These are phyloP conservation scores for Ascoidea asiatica DNA, from an alignment of 805 yeast genomes.

Conservation along the genomic window DNA sequence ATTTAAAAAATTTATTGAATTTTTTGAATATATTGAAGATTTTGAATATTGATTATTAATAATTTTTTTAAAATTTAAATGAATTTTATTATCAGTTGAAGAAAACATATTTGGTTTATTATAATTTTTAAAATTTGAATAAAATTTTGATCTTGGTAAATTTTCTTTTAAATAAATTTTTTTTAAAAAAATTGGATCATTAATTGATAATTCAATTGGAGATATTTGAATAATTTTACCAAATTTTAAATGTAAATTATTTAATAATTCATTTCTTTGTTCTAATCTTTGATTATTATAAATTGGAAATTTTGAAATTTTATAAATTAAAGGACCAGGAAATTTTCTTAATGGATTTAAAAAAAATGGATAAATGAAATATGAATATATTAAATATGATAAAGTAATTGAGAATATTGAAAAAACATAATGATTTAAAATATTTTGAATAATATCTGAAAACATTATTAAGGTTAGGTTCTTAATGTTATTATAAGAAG, in stretches of 20 bases:
- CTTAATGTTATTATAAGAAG: too few species aligned
- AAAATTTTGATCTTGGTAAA: conserved; percentile 42
- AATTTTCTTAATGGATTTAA: conserved; percentile 34
- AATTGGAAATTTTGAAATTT: conserved; percentile 28
- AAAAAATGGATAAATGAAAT: conserved; percentile 30
- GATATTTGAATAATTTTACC: conserved; percentile 52
- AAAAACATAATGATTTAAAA: too few species aligned
- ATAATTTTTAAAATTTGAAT: conserved; percentile 45
- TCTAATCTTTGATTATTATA: conserved; percentile 30
- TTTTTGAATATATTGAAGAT: conserved; percentile 20
- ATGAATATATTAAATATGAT: conserved; percentile 17
- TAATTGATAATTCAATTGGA: conserved; percentile 48
- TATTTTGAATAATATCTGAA: too few species aligned
- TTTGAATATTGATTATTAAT: conserved; percentile 33
- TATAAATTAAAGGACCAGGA: conserved; percentile 47
- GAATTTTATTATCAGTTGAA: conserved; percentile 32
- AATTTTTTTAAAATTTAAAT: conserved; percentile 26
- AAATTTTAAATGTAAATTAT: conserved; percentile 35
- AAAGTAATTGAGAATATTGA: too few species aligned
- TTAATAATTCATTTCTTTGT: conserved; percentile 34
- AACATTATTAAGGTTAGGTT: too few species aligned
- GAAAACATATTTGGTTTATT: conserved; percentile 49
- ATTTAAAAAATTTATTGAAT: conserved; percentile 21
- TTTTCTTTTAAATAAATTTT: conserved; percentile 42
- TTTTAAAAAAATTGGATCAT: conserved; percentile 33